Evolutionary conservation across 2,329 filamentous ascomycete species (phyloP).

Genomic region (Ambrosiella cleistominuta): DNA sequence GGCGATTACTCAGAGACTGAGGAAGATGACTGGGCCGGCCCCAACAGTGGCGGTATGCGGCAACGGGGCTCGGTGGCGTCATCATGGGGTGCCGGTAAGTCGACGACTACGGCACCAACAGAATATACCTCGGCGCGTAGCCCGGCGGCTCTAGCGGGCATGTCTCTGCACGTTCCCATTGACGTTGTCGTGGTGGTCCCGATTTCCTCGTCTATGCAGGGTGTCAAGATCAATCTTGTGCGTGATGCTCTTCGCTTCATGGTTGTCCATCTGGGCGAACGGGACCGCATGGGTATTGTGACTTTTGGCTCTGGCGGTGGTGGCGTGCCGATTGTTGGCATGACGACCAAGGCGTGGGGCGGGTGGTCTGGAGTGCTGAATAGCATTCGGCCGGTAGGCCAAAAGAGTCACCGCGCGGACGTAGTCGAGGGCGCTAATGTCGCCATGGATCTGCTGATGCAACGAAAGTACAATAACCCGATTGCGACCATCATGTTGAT

Average conservation of each 20-base stretch:
- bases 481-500: conserved; percentile 92
- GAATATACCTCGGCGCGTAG: conserved; percentile 63
- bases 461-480: conserved; percentile 87
- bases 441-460: conserved; percentile 97
- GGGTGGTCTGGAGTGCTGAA: conserved; percentile 78
- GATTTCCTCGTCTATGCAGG: conserved; percentile 96
- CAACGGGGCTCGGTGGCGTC: conserved; percentile 71
- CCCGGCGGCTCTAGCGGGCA: conserved; percentile 21
- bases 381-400: conserved; percentile 80
- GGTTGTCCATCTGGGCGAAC: conserved; percentile 72
- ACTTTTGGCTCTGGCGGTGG: conserved; percentile 92
- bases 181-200: conserved; percentile 95
- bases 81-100: conserved; percentile 63
- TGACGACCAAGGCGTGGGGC: conserved; percentile 88
- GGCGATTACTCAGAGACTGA: conserved; percentile 60
- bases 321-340: conserved; percentile 87
- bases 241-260: conserved; percentile 85
- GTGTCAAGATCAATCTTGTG: conserved; percentile 91
- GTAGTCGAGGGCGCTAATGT: conserved; percentile 96
- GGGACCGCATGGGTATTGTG: conserved; percentile 91
- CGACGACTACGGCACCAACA: conserved; percentile 72
- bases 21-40: conserved; percentile 58
- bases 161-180: conserved; percentile 67
- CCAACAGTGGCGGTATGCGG: conserved; percentile 27
- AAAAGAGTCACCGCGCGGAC: conserved; percentile 91